Base-by-base conservation (phyloP, 2,329 filamentous ascomycete species). In the Exophiala oligosperma region DNA sequence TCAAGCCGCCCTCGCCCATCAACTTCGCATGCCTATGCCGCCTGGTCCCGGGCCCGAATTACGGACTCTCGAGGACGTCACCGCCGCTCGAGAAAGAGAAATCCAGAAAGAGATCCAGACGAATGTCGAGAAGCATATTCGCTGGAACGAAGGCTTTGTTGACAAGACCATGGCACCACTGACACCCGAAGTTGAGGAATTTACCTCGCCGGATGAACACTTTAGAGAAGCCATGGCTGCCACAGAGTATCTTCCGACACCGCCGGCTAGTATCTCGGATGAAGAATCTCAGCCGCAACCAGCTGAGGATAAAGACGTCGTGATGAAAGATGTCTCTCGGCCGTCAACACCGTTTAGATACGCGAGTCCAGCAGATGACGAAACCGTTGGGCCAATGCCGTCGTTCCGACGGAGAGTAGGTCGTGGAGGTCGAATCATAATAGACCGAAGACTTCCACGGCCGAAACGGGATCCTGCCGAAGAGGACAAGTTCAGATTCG, bases 91-190 rank as follows among this genome's bases (percentile, higher is more conserved):
- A 73, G 88, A 93, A 66, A 91, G 89, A 66, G 85, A 90, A 67
- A 86, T 97, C 66, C 83, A 88, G 62, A 81, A 82, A 64, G 91
- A 95, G 69, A 91, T 97, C 71, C 90, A 95, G 73, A 85, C 85
- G 67, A 93, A 95, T 74, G 86, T 95, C 54, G 83, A 88, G 68
- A 93, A 94, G 74, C 93, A 97, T 76, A 85, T 89, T 67, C 87
- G 89, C 72, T 97, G 93, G 92, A 97, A 97, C 75, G 83, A 90
- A 67, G 89, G 90, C 70, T 92, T 91, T 78, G 84, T 95, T 68
- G 92, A 97, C 76, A 82, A 92, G 71, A 97, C 93, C 61, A 86
- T 88, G 77, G 87, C 88, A 64, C 92, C 93, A 51, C 83, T 97
- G 64, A 91, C 90, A 51, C 92, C 92, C 23, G 85, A 90, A 44